Evolutionary conservation across 208 protist genomes (phyloP), one percentile per base, ranked within the genome.

Genomic region (Strigomonas galati): DNA sequence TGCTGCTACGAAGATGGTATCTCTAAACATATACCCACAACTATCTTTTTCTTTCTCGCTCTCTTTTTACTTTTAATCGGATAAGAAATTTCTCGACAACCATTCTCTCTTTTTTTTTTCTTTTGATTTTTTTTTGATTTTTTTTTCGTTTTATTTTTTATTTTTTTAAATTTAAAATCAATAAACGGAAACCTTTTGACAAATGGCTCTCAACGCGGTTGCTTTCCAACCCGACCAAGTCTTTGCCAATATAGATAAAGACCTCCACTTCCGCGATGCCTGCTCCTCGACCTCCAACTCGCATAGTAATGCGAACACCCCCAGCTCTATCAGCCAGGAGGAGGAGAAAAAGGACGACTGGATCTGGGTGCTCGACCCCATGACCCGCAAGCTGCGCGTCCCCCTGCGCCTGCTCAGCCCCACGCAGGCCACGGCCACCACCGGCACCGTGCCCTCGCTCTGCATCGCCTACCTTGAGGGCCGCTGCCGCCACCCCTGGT

Each of bases 361-460:
- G 81, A 92, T 95, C 57, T 95, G 89, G 87, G 89, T 95, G 46
- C 73, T 95, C 15, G 89, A 95, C 64, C 89, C 89, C 1, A 77
- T 92, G 74, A 93, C 89, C 5, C 81, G 89, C 28, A 95, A 95
- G 62, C 70, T 95, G 52, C 84, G 86, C 10, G 89, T 95, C 30
- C 89, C 89, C 15, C 30, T 88, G 35, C 76, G 85, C 62, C 71
- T 90, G 44, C 72, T 95, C 9, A 75, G 83, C 2, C 84, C 79
- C 27, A 93, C 89, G n/a, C 82, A 93, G 57, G 89, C 89, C 31
- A 95, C 89, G n/a, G 84, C 86, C 2, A 91, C 82, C 0, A 71
- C 69, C 35, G 89, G 89, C 32, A 93, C 84, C 1, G 84, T 93
- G 30, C 89, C 89, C 2, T 95, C 89, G 4, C 69, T 95, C 40